phyloP scores from a whole-genome alignment of 129 eudicot species.

The Daucus carota region DNA sequence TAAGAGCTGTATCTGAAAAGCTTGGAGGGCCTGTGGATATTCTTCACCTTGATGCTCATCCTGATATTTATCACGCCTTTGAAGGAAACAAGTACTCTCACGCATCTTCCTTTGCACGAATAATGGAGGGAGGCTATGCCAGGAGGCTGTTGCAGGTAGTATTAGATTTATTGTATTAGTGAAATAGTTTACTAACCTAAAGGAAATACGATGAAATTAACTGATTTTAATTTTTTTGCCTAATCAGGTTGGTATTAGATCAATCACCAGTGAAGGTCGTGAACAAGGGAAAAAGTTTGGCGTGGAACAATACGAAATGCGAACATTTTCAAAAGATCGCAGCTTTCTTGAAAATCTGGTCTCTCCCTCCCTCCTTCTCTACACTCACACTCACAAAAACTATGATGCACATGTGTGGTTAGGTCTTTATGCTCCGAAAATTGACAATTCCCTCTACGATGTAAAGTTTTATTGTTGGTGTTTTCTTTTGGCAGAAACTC shows the following conservation, averaged over 20 bases:
- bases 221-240: not conserved
- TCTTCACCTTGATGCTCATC: conserved; percentile 97
- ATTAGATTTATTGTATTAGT: not conserved
- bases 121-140: conserved; percentile 98
- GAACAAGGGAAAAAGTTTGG: conserved; percentile 98
- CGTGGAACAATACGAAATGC: conserved; percentile 95
- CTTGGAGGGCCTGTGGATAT: conserved; percentile 95
- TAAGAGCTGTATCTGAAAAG: conserved; percentile 95
- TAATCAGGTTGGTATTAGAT: conserved; percentile 82
- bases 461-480: conserved; percentile 1
- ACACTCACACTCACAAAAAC: not conserved
- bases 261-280: conserved; percentile 86
- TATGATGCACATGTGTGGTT: not conserved
- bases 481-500: conserved; percentile 52
- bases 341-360: conserved; percentile 76
- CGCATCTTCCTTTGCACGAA: conserved; percentile 96
- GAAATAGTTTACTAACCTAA: not conserved
- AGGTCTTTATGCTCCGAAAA: not conserved
- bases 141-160: conserved; percentile 79
- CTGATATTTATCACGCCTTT: conserved; percentile 78
- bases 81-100: conserved; percentile 97
- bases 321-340: conserved; percentile 86
- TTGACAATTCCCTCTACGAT: not conserved
- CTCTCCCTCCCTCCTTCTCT: conserved; percentile 24
- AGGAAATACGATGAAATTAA: not conserved